Evolutionary conservation across 2,329 filamentous ascomycete genomes (phyloP), one percentile per base, ranked within the genome.

Genomic region (Fusarium burgessii): DNA sequence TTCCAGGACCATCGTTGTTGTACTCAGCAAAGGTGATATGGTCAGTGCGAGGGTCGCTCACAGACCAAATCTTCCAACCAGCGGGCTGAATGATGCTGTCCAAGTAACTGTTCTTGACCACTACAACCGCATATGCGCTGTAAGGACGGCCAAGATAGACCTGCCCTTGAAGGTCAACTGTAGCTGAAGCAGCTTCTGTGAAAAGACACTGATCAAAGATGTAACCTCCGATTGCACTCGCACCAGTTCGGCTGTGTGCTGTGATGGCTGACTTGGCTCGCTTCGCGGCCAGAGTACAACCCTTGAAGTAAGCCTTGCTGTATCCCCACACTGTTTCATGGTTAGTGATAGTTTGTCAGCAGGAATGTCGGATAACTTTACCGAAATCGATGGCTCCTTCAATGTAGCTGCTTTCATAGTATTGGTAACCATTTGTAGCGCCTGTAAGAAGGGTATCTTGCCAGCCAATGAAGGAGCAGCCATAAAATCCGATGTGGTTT

Each of bases 11-110:
- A 2, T 84, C 84, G 77, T 92, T 92, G 40, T 74, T 80, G 73
- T 87, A 91, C 81, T 91, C 90, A 9, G 80, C 86, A 68, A 87
- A 91, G 15, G 81, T 78, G 6, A 90, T 85, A 77, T 62, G 83
- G 81, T 89, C 89, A 89, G 46, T 82, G 70, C 27, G 73, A 74
- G 89, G 90, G 89, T 11, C 89, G 85, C 3, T 85, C 82, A 20
- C 80, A 58, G 73, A 90, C 90, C 76, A 92, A 82, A 42, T 90
- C 86, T 75, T 75, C 73, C 73, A 75, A 17, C 73, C 73, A 0
- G 66, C 62, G 0, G 73, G 66, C n/a, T 56, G 80, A 77, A 75
- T 70, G 7, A 27, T 33, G 3, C 61, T 58, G 13, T 82, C 83
- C 74, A 92, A 78, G 25, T 78, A 77, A 2, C 85, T 86, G 57